Evolutionary conservation across 2,329 filamentous ascomycete species (phyloP), one percentile per base, ranked within the genome.

Genomic region (Coniochaeta sp.): DNA sequence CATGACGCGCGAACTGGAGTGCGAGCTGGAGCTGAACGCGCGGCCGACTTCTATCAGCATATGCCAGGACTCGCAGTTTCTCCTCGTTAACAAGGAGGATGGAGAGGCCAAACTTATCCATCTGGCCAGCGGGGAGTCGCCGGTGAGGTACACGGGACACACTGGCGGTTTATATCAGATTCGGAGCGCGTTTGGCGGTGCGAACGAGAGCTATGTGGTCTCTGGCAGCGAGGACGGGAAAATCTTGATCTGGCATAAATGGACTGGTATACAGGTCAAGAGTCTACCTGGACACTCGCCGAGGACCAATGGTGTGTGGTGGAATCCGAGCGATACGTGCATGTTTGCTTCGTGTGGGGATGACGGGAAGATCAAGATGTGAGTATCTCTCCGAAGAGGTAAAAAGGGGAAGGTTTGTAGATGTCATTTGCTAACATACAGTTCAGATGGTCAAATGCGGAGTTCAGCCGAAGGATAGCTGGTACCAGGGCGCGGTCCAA

Each of bases 341-440:
- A 88, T 97, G 78, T 91, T 97, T 74, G 95, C 92, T 17, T 93
- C 92, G 14, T 93, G 90, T 61, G 93, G 93, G 19, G 95, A 99
- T 72, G 95, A 98, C 69, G 81, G 82, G 59, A 87, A 83, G 70
- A 88, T 98, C 64, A 88, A 89, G 75, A 92, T 99, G 89, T 97
- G 79, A 79, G 89, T 78, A 17, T 47, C 22, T 22, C 16, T 57
- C 57, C 31, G 19, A 26, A 26, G 19, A 28, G n/a, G n/a, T n/a
- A n/a, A n/a, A n/a, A n/a, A n/a, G 28, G 28, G 9, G 28, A 6
- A 31, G 28, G 28, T 31, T 31, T 31, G 16, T 22, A 22, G 22
- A 12, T 47, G 47, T 19, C 43, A 2, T 47, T 24, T 62, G 19
- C 52, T 60, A 26, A 58, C 40, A 72, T 31, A 9, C 16, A 16